Conservation (phyloP, 2,329 filamentous ascomycete species). For the Orbilia quercus region DNA sequence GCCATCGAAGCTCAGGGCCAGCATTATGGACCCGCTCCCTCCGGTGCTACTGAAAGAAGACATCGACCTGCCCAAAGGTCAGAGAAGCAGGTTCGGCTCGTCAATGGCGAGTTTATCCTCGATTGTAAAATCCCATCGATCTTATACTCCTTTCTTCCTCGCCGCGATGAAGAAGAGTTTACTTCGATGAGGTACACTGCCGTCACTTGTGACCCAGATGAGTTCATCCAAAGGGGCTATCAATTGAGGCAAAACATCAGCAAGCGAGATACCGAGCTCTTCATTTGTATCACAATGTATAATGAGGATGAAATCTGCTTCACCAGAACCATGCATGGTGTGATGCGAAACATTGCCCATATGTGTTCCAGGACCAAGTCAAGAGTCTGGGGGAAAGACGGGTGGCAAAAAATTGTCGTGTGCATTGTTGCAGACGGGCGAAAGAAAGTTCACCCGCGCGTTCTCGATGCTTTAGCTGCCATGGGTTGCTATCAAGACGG, state of each 20-base stretch:
- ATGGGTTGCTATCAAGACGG: slow-evolving; percentile 99
- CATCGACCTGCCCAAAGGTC: slow-evolving; percentile 82
- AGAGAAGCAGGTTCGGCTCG: slow-evolving; percentile 92
- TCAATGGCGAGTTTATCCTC: slow-evolving; percentile 96
- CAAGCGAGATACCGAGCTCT: slow-evolving; percentile 88
- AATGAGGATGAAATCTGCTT: slow-evolving; percentile 98
- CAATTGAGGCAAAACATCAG: slow-evolving; percentile 93
- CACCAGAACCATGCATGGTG: slow-evolving; percentile 96
- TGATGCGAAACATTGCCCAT: slow-evolving; percentile 97
- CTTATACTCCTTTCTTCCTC: slow-evolving; percentile 93
- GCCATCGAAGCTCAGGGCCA: slow-evolving; percentile 69
- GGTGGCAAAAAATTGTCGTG: slow-evolving; percentile 99
- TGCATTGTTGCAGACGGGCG: slow-evolving; percentile 96
- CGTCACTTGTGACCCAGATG: slow-evolving; percentile 96
- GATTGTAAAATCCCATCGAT: slow-evolving; percentile 99
- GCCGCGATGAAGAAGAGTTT: slow-evolving; percentile 93
- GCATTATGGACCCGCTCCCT: slow-evolving; percentile 87
- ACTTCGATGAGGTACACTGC: slow-evolving; percentile 99
- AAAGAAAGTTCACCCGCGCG: slow-evolving; percentile 90
- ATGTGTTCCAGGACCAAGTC: slow-evolving; percentile 94
- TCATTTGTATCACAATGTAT: slow-evolving; percentile 99
- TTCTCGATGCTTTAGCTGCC: slow-evolving; percentile 90
- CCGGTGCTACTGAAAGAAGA: slow-evolving; percentile 85
- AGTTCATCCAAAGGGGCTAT: slow-evolving; percentile 88
- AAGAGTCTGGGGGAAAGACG: slow-evolving; percentile 93